Conservation (phyloP, 2,329 filamentous ascomycete genomes). For the Fusarium hostae region DNA sequence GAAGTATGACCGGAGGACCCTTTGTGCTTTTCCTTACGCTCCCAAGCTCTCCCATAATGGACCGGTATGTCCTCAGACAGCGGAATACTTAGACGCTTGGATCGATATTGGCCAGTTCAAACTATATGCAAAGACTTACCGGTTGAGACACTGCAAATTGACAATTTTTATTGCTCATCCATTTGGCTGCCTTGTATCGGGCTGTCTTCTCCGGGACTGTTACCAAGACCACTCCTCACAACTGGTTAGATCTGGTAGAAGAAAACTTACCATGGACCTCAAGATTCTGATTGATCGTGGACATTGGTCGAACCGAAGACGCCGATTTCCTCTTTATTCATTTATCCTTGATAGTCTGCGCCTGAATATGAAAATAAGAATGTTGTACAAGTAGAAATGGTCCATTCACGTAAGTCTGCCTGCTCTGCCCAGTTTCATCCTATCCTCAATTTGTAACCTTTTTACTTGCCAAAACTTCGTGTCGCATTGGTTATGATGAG, state of each 20-base stretch:
- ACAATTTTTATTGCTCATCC: not conserved
- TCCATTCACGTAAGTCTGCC: conserved; percentile 24
- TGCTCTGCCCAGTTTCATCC: conserved; percentile 12
- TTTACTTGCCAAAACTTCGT: conserved; percentile 9
- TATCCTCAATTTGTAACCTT: conserved; percentile 6
- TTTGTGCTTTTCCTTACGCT: not conserved
- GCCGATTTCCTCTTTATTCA: conserved; percentile 40
- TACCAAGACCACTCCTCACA: not conserved
- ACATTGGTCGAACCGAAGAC: conserved; percentile 23
- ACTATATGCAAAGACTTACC: not conserved
- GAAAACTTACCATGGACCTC: not conserved
- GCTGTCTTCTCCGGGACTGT: not conserved
- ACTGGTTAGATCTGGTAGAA: not conserved
- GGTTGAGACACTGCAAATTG: not conserved
- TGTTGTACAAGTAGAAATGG: conserved; percentile 35
- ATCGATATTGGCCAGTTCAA: not conserved
- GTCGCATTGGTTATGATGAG: not conserved
- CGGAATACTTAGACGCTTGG: not conserved
- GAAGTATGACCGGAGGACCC: not conserved
- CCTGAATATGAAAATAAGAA: conserved; percentile 23
- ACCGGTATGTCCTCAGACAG: not conserved
- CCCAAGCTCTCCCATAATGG: not conserved
- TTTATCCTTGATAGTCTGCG: conserved; percentile 37
- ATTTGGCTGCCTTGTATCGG: not conserved
- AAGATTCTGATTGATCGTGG: not conserved